phyloP scores from a whole-genome alignment of 345 rosid species.

The Camelina neglecta region DNA sequence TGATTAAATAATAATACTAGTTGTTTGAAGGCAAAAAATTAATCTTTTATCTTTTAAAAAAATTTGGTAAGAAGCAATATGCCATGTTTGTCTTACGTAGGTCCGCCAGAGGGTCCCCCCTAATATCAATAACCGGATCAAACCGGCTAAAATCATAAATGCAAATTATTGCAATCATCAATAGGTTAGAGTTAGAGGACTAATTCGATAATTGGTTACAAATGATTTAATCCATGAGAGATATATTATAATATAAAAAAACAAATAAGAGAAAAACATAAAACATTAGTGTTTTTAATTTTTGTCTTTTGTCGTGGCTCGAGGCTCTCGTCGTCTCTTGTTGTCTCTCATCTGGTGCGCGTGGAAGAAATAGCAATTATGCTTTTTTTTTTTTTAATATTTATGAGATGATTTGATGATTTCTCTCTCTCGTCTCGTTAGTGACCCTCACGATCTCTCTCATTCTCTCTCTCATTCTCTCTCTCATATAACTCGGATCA shows the following conservation, averaged over 20 bases:
- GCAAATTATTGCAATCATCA: not conserved
- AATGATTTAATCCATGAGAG: not conserved
- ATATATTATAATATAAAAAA: not conserved
- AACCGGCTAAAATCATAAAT: not conserved
- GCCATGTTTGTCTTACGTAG: not conserved
- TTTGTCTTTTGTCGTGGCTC: not conserved
- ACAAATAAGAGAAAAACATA: not conserved
- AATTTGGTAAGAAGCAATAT: not conserved
- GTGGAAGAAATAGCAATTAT: conserved; percentile 35
- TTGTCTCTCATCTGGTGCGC: conserved; percentile 22
- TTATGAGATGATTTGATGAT: not conserved
- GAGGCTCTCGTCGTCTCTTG: conserved; percentile 1
- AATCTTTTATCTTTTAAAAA: too few relatives aligned
- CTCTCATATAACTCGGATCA: conserved; percentile 61
- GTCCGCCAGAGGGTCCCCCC: not conserved
- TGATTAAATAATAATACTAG: not conserved
- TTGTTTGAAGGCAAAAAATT: not conserved
- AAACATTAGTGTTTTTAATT: not conserved
- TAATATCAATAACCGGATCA: conserved; percentile 2
- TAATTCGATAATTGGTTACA: not conserved
- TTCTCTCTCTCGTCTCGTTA: conserved; percentile 12
- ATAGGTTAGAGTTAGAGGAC: not conserved
- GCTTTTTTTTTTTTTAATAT: not conserved
- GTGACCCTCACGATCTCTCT: conserved; percentile 47
- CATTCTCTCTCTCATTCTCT: conserved; percentile 40